phyloP scores from a whole-genome alignment of 2,329 filamentous ascomycete genomes.

The Fusarium oxysporum region DNA sequence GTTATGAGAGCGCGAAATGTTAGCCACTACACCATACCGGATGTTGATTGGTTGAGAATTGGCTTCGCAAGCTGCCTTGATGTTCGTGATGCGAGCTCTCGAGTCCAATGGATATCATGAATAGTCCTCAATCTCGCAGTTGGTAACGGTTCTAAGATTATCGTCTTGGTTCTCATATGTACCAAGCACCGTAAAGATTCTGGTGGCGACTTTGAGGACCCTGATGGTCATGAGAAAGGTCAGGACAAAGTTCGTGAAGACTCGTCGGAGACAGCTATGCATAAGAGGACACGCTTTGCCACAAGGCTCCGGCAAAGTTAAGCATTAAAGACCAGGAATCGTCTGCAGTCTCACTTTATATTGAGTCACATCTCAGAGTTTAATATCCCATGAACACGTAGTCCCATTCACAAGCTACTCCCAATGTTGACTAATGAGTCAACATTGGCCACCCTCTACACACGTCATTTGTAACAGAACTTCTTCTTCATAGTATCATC shows the following conservation, averaged over 20 bases:
- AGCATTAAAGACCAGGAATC: background rate
- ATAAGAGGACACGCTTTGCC: too few relatives aligned
- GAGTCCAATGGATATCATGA: background rate
- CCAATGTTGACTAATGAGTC: too few relatives aligned
- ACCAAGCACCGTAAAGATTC: too few relatives aligned
- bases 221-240: background rate
- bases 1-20: constrained; percentile 50
- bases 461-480: background rate
- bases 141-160: too few relatives aligned
- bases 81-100: background rate
- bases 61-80: rapidly evolving
- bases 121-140: background rate
- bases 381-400: background rate
- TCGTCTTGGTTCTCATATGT: too few relatives aligned
- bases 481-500: background rate
- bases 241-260: background rate
- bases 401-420: background rate
- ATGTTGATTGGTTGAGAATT: background rate
- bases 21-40: constrained; percentile 51
- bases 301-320: background rate
- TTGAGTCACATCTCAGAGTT: background rate
- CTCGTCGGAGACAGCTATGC: background rate
- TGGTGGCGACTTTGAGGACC: too few relatives aligned
- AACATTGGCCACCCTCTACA: background rate
- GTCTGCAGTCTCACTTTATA: background rate